These are phyloP conservation scores for Rehmannia glutinosa DNA, from an alignment of 257 asterid genomes.

Conservation along the genomic window DNA sequence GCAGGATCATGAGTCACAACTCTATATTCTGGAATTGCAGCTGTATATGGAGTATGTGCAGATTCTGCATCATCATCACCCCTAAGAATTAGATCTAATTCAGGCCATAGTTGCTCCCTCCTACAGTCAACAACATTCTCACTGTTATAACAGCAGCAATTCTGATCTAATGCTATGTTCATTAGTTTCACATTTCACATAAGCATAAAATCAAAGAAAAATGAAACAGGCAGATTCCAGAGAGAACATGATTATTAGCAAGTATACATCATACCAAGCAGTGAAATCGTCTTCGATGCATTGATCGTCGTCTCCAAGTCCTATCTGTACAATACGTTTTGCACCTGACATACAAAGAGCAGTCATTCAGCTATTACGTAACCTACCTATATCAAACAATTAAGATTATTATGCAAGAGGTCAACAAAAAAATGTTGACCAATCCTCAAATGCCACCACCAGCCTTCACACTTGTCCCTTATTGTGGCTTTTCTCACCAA, in stretches of 20 bases:
- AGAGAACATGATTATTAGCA: neutral
- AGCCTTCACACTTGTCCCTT: no score
- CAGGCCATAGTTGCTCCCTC: constrained; percentile 70
- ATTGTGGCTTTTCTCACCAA: no score
- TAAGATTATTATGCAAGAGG: no score
- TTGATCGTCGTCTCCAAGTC: constrained; percentile 83
- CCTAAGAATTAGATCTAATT: constrained; percentile 54
- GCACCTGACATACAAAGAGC: constrained; percentile 43
- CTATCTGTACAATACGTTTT: constrained; percentile 49
- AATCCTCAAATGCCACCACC: no score
- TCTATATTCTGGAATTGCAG: constrained; percentile 62
- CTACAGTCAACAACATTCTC: constrained; percentile 30
- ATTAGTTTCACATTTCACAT: neutral
- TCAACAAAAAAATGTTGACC: no score
- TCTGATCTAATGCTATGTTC: neutral
- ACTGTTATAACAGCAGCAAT: constrained; percentile 6
- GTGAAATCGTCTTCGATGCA: constrained; percentile 79
- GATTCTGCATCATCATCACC: constrained; percentile 47
- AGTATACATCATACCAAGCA: constrained; percentile 47
- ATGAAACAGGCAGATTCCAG: neutral
- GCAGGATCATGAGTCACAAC: constrained; percentile 47
- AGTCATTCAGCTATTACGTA: neutral
- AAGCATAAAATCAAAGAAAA: neutral
- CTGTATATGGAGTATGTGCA: constrained; percentile 60
- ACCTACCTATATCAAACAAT: neutral